Percentiles rank a stretch among this genome's conserved stretches.
Evolutionary conservation across 2,329 filamentous ascomycete species (phyloP).

Genomic region (Lasiodiplodia citricola): DNA sequence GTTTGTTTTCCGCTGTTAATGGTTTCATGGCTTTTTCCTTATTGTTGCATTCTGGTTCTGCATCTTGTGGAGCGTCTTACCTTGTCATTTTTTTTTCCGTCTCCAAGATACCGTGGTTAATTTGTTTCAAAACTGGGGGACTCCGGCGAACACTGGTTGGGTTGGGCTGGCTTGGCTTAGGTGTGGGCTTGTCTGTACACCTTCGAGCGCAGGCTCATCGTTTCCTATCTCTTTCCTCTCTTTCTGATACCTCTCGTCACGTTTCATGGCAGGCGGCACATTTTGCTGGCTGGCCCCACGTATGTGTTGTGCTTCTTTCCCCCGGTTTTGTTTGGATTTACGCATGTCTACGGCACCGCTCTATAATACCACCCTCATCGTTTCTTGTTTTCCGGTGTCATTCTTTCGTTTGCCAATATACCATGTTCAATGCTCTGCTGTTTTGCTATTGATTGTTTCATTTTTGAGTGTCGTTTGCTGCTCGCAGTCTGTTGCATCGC

Average conservation of each 20-base stretch:
- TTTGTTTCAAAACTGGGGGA: slow-evolving; percentile 27
- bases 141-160: slow-evolving; percentile 27
- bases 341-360: slow-evolving; percentile 22
- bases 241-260: slow-evolving; percentile 23
- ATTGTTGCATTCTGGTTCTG: slow-evolving; percentile 25
- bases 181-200: slow-evolving; percentile 27
- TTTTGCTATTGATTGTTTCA: slow-evolving; percentile 8
- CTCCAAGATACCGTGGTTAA: slow-evolving; percentile 25
- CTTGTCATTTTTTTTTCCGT: slow-evolving; percentile 5
- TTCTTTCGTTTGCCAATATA: slow-evolving; percentile 26
- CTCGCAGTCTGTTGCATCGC: background rate
- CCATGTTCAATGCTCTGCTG: slow-evolving; percentile 22
- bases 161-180: slow-evolving; percentile 27
- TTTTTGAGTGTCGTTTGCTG: slow-evolving; percentile 1
- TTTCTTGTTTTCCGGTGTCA: slow-evolving; percentile 25
- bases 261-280: slow-evolving; percentile 19
- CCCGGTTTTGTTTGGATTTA: slow-evolving; percentile 25
- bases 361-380: slow-evolving; percentile 24
- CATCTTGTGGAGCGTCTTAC: slow-evolving; percentile 25
- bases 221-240: slow-evolving; percentile 20
- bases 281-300: slow-evolving; percentile 27
- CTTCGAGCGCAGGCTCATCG: slow-evolving; percentile 25
- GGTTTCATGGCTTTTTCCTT: slow-evolving; percentile 18
- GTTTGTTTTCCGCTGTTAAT: slow-evolving; percentile 19
- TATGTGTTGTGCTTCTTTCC: slow-evolving; percentile 25